These are phyloP conservation scores for Fusarium sp. DNA, from an alignment of 2,329 filamentous ascomycete species.

Conservation along the genomic window DNA sequence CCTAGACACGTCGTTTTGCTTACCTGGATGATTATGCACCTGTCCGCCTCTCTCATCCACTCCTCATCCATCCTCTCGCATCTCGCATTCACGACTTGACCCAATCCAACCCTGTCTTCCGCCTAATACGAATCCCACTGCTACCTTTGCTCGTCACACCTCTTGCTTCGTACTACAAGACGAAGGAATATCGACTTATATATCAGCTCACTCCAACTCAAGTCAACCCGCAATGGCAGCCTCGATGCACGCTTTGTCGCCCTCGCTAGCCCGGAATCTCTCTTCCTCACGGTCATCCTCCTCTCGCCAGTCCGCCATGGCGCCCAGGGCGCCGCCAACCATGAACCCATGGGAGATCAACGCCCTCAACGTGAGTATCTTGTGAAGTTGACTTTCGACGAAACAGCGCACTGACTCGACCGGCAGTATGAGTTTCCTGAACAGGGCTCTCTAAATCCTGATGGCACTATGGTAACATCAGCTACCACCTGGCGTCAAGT, in stretches of 20 bases:
- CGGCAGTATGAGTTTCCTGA: slow-evolving; percentile 42
- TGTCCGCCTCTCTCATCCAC: background rate
- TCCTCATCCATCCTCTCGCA: background rate
- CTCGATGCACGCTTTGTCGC: slow-evolving; percentile 29
- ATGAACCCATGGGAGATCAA: slow-evolving; percentile 43
- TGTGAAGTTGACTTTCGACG: background rate
- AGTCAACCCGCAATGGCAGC: slow-evolving; percentile 16
- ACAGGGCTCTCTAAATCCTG: slow-evolving; percentile 32
- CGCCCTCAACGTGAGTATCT: slow-evolving; percentile 37
- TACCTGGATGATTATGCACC: slow-evolving; percentile 5
- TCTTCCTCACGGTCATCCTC: slow-evolving; percentile 15
- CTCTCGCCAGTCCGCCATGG: slow-evolving; percentile 23
- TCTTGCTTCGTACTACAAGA: background rate
- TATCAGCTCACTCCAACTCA: slow-evolving; percentile 8
- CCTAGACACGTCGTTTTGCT: slow-evolving; percentile 13
- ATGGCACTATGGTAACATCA: slow-evolving; percentile 30
- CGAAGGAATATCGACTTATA: slow-evolving; percentile 8
- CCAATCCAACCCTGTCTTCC: slow-evolving; percentile 13
- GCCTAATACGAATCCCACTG: slow-evolving; percentile 21
- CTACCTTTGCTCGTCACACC: slow-evolving; percentile 21
- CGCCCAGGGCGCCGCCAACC: slow-evolving; percentile 22
- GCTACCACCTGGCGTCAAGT: slow-evolving; percentile 41
- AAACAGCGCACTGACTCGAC: slow-evolving; percentile 16
- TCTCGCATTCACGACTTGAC: slow-evolving; percentile 3
- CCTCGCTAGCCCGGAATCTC: slow-evolving; percentile 18